Evolutionary conservation across 345 rosid genomes (phyloP).

Genomic region (Chamaenerion angustifolium): DNA sequence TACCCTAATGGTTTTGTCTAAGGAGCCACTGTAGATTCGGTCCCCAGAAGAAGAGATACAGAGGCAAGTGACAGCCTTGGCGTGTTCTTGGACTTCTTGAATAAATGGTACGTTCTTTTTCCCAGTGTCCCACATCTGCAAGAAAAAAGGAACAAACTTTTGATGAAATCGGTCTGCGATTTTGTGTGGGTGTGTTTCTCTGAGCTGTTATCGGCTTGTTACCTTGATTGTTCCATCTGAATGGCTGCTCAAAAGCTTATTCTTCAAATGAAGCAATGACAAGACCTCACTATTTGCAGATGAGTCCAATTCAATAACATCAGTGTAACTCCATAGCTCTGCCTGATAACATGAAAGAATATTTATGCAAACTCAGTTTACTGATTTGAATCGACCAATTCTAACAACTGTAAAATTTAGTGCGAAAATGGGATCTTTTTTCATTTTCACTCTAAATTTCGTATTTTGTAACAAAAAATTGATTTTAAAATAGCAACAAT

Average conservation of each 20-base stretch:
- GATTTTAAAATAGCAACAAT: too few species aligned
- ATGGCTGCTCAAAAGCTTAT: constrained; percentile 43
- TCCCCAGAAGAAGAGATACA: constrained; percentile 31
- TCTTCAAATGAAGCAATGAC: constrained; percentile 31
- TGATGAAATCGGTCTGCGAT: not conserved
- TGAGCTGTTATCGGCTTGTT: not conserved
- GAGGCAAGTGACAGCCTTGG: constrained; percentile 50
- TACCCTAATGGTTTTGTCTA: constrained; percentile 56
- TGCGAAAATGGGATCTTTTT: too few species aligned
- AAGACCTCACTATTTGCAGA: constrained; percentile 38
- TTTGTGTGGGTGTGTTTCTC: not conserved
- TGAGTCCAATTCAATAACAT: constrained; percentile 26
- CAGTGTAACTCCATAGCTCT: constrained; percentile 45
- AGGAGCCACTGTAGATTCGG: constrained; percentile 49
- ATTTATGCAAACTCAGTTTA: not conserved
- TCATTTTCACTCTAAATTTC: not conserved
- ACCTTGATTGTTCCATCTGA: constrained; percentile 70
- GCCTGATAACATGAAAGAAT: constrained; percentile 15
- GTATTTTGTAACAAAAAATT: not conserved
- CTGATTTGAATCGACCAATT: too few species aligned
- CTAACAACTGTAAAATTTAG: too few species aligned
- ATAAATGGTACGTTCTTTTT: constrained; percentile 29
- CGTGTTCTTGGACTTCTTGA: constrained; percentile 42
- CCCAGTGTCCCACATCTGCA: constrained; percentile 44
- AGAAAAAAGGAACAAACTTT: not conserved